Evolutionary conservation across 371 early-diverging fungal genomes (phyloP), one percentile per base, ranked within the genome.

Genomic region (Mortierella sp.): DNA sequence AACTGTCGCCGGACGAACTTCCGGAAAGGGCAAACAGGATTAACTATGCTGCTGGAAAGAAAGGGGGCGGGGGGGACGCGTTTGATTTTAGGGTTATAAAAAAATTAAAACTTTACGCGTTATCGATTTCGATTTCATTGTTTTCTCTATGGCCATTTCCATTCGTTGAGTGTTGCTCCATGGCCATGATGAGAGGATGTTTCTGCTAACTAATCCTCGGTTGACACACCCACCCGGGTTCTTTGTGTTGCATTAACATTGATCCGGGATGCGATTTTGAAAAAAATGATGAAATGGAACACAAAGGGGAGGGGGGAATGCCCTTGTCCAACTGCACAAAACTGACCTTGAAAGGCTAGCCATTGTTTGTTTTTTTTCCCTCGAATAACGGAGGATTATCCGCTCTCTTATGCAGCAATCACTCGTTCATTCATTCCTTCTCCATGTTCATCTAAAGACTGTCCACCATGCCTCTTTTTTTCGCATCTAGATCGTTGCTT

Each of bases 11-110:
- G 63, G 75, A 13, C 80, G 78, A 21, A 34, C 60, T 14, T 28
- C 80, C 31, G 74, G 52, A 50, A 85, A 81, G 70, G 79, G 77
- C 58, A 85, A 85, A 38, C 79, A 63, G 50, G 85, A 85, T 54
- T 85, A 78, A 74, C 63, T 63, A 19, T 58, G 31, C 31, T 63
- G 16, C 50, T 72, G 47, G 8, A 14, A 38, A 10, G 0, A 54
- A 70, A 14, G 26, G 65, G 31, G 21, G 34, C 2, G n/a, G 24
- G n/a, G 6, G 31, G 31, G 63, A 57, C 26, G 31, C n/a, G 13
- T 4, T n/a, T n/a, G n/a, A n/a, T 57, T 26, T 57, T 57, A 11
- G 57, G 31, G 13, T 13, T 31, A 31, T 7, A 63, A 2, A 54
- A 16, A 28, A 31, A 63, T 63, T 31, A 24, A 63, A 7, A 16